Percentiles rank a stretch among this genome's conserved stretches.
These are phyloP conservation scores for Podospora fimiseda DNA, from an alignment of 495 filamentous ascomycete genomes.

Conservation along the genomic window DNA sequence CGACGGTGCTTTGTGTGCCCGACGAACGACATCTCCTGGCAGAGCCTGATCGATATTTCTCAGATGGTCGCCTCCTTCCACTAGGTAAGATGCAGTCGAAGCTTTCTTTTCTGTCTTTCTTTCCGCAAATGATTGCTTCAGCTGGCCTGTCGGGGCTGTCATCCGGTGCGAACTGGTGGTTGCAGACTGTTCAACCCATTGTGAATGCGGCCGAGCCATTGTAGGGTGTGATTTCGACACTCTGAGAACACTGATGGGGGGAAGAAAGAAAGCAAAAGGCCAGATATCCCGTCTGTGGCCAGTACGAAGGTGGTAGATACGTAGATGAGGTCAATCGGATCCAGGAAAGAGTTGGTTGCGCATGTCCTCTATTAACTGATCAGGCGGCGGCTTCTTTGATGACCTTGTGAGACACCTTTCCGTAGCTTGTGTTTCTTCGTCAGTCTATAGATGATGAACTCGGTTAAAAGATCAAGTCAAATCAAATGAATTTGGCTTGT, in stretches of 20 bases:
- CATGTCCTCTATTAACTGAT: too few species aligned
- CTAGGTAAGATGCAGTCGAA: constrained; percentile 35
- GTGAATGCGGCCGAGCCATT: not conserved
- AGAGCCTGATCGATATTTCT: constrained; percentile 32
- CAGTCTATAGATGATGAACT: too few species aligned
- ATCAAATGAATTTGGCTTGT: too few species aligned
- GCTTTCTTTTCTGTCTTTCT: constrained; percentile 34
- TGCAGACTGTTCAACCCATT: not conserved
- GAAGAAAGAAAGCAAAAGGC: not conserved
- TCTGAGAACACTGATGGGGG: not conserved
- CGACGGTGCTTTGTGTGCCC: constrained; percentile 15
- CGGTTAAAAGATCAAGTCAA: too few species aligned
- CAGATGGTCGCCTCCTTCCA: constrained; percentile 32
- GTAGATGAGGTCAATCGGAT: too few species aligned
- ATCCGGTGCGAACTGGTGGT: not conserved
- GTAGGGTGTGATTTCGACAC: not conserved
- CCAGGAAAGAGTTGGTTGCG: too few species aligned
- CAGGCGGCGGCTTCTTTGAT: too few species aligned
- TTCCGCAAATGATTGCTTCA: constrained; percentile 31
- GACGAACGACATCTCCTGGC: constrained; percentile 29
- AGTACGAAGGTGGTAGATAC: too few species aligned
- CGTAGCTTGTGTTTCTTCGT: too few species aligned
- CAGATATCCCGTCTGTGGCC: too few species aligned
- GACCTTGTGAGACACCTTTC: too few species aligned
- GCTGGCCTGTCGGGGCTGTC: not conserved